Conservation (phyloP, 1,284 basidiomycete species). For the Ustilago cynodontis region DNA sequence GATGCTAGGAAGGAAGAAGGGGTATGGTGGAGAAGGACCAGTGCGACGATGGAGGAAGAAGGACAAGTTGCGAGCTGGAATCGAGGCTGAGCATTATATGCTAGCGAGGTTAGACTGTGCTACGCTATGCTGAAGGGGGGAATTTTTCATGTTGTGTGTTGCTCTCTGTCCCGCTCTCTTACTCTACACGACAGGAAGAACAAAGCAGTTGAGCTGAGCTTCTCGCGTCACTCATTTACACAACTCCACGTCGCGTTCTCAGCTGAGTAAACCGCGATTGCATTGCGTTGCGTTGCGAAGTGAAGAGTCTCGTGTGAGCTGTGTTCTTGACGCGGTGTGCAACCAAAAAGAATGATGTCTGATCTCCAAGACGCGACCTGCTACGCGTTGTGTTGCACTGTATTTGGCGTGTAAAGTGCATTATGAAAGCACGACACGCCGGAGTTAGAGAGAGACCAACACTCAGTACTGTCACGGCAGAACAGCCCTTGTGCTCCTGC, state of each 20-base stretch:
- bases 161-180: slow-evolving; percentile 19
- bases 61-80: slow-evolving; percentile 10
- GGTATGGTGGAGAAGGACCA: slow-evolving; percentile 18
- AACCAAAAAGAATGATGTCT: not conserved
- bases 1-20: slow-evolving; percentile 9
- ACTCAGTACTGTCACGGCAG: not conserved
- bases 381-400: not conserved
- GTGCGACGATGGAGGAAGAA: slow-evolving; percentile 48
- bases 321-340: not conserved
- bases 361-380: slow-evolving; percentile 6
- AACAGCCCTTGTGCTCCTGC: not conserved
- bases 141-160: slow-evolving; percentile 36
- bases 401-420: slow-evolving; percentile 3
- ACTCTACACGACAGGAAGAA: not conserved
- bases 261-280: slow-evolving; percentile 7
- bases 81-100: slow-evolving; percentile 41
- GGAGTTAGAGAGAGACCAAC: slow-evolving; percentile 1
- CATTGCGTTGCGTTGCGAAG: not conserved
- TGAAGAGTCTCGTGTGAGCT: not conserved
- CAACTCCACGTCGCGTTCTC: slow-evolving; percentile 9
- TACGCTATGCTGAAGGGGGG: slow-evolving; percentile 16
- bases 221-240: slow-evolving; percentile 14
- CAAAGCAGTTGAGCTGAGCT: slow-evolving; percentile 19
- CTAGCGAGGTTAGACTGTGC: slow-evolving; percentile 5
- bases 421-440: not conserved